These are phyloP conservation scores for Leccinum pellstonianum DNA, from an alignment of 768 basidiomycete genomes.

Conservation along the genomic window DNA sequence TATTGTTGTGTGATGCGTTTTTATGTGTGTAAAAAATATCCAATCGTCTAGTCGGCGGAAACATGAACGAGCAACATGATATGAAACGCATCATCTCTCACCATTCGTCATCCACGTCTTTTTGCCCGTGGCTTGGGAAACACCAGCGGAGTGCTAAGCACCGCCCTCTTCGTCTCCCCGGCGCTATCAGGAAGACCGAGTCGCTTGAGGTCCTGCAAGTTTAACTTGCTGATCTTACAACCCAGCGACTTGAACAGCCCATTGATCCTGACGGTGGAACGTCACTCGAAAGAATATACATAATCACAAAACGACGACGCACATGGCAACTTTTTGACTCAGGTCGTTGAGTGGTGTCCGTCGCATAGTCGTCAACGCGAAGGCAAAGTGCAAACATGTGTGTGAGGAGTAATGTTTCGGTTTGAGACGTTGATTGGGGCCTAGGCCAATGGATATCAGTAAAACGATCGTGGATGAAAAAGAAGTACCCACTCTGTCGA, in stretches of 20 bases:
- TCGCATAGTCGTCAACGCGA: constrained; percentile 72
- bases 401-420: constrained; percentile 68
- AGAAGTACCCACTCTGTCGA: constrained; percentile 53
- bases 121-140: constrained; percentile 67
- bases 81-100: not conserved
- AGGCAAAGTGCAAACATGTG: constrained; percentile 82
- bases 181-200: constrained; percentile 66
- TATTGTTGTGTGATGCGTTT: not conserved
- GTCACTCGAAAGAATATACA: constrained; percentile 1
- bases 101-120: constrained; percentile 28
- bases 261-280: constrained; percentile 46
- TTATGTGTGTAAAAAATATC: not conserved
- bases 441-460: constrained; percentile 25
- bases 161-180: constrained; percentile 66
- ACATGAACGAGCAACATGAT: not conserved
- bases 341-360: constrained; percentile 71
- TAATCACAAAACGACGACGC: constrained; percentile 28
- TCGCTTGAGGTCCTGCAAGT: constrained; percentile 61
- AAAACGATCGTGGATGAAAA: not conserved
- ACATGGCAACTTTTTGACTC: constrained; percentile 64
- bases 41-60: not conserved
- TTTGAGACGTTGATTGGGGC: constrained; percentile 60
- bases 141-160: constrained; percentile 70
- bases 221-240: constrained; percentile 64
- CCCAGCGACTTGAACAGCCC: constrained; percentile 78